These are phyloP conservation scores for Hyaloperonospora brassicae DNA, from an alignment of 352 stramenopile genomes.

Conservation along the genomic window DNA sequence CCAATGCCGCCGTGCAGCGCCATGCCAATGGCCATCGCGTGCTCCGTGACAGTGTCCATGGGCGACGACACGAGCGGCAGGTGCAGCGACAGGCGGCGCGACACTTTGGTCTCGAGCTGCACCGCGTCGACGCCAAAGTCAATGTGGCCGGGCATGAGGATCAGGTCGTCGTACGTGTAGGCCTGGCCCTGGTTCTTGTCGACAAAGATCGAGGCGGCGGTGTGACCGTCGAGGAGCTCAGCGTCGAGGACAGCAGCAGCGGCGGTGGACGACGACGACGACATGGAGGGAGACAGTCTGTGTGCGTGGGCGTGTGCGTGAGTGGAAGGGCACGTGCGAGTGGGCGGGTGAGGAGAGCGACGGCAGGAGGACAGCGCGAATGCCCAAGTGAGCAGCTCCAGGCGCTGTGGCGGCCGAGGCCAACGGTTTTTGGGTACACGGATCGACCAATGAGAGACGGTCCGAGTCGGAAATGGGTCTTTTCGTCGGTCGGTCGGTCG, in stretches of 20 bases:
- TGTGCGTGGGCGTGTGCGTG: too few species aligned
- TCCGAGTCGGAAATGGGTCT: too few species aligned
- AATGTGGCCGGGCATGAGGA: slow-evolving; percentile 74
- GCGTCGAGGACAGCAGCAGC: slow-evolving; percentile 31
- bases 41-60: slow-evolving; percentile 99
- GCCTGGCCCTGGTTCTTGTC: slow-evolving; percentile 79
- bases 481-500: too few species aligned
- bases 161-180: slow-evolving; percentile 79
- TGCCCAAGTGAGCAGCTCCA: too few species aligned
- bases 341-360: too few species aligned
- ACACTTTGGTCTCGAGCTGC: slow-evolving; percentile 91
- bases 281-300: slow-evolving; percentile 2
- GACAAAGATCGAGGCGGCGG: slow-evolving; percentile 79
- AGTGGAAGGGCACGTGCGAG: too few species aligned
- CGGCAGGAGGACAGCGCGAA: too few species aligned
- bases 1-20: slow-evolving; percentile 98
- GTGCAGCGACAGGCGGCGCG: slow-evolving; percentile 93
- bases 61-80: slow-evolving; percentile 95
- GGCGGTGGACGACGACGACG: slow-evolving; percentile 1
- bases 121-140: slow-evolving; percentile 74
- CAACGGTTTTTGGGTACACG: slow-evolving; percentile 35
- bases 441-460: too few species aligned
- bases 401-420: slow-evolving; percentile 20
- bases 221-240: slow-evolving; percentile 63
- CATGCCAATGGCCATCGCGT: slow-evolving; percentile 99